Conservation (phyloP, 768 basidiomycete genomes). For the Gymnopilus dilepis region DNA sequence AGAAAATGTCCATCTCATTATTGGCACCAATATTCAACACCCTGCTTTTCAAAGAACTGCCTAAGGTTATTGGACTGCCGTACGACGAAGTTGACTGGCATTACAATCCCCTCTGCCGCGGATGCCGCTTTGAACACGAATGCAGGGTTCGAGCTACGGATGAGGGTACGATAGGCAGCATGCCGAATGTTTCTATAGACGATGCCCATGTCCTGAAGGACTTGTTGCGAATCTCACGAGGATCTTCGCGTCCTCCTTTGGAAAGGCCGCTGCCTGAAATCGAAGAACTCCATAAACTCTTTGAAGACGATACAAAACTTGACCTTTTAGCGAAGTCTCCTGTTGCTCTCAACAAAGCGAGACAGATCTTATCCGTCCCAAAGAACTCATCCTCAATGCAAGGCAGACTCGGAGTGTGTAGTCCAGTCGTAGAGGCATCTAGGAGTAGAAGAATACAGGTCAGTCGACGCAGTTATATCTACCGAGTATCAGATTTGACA, state of each 20-base stretch:
- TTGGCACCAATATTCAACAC: constrained; percentile 46
- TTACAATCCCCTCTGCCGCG: constrained; percentile 53
- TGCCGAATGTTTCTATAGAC: constrained; percentile 52
- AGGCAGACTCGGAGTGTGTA: constrained; percentile 21
- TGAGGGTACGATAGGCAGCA: constrained; percentile 46
- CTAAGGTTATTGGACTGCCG: constrained; percentile 41
- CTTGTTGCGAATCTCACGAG: constrained; percentile 37
- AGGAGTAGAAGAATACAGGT: constrained; percentile 45
- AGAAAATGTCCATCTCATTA: constrained; percentile 42
- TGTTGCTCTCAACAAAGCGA: constrained; percentile 43
- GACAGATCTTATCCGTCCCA: constrained; percentile 42
- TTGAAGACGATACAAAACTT: constrained; percentile 35
- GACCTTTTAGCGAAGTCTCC: constrained; percentile 37
- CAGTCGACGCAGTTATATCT: constrained; percentile 4
- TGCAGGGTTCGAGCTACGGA: constrained; percentile 41
- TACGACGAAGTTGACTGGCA: constrained; percentile 48
- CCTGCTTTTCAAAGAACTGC: constrained; percentile 50
- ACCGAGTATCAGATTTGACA: not conserved
- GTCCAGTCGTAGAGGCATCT: constrained; percentile 49
- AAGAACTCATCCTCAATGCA: constrained; percentile 24
- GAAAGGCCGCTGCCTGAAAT: constrained; percentile 43
- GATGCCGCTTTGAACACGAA: constrained; percentile 44
- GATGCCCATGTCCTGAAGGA: constrained; percentile 45
- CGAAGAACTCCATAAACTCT: constrained; percentile 49
- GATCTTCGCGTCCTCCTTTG: constrained; percentile 15